Percentiles rank a stretch among this genome's conserved stretches.
phyloP scores from a whole-genome alignment of 2,329 filamentous ascomycete genomes.

The Orbilia blumenaviensis region DNA sequence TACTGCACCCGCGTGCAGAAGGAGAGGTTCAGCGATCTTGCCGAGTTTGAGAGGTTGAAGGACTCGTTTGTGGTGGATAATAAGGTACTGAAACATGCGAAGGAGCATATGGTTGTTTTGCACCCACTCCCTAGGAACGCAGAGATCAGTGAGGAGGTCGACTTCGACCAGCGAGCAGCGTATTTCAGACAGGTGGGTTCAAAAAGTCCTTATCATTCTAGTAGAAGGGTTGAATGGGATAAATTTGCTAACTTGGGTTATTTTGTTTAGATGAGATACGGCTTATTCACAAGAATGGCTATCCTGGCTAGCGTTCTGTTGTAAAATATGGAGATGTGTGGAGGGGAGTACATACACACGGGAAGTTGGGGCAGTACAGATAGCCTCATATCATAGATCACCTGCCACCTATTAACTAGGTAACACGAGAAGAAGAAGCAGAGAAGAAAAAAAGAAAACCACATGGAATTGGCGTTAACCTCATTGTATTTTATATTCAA shows the following conservation, averaged over 20 bases:
- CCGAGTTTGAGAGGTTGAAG: slow-evolving; percentile 87
- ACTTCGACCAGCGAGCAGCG: slow-evolving; percentile 94
- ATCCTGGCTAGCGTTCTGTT: slow-evolving; percentile 48
- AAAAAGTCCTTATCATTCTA: not conserved
- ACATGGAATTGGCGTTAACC: not conserved
- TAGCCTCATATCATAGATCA: too few species aligned
- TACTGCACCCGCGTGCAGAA: slow-evolving; percentile 98
- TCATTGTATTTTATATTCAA: not conserved
- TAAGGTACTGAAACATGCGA: slow-evolving; percentile 85
- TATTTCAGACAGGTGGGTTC: slow-evolving; percentile 92
- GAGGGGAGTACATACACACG: not conserved
- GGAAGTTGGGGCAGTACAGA: not conserved
- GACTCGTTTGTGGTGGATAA: slow-evolving; percentile 90
- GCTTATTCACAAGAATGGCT: slow-evolving; percentile 50
- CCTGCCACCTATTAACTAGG: too few species aligned
- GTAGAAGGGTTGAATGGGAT: not conserved
- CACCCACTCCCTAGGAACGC: slow-evolving; percentile 93
- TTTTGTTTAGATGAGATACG: slow-evolving; percentile 47
- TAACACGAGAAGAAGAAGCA: too few species aligned
- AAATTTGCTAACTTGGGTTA: not conserved
- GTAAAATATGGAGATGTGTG: not conserved
- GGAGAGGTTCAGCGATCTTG: slow-evolving; percentile 85
- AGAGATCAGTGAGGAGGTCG: slow-evolving; percentile 93
- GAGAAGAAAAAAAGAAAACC: too few species aligned
- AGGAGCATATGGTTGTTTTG: slow-evolving; percentile 92